Evolutionary conservation across 129 eudicot species (phyloP), one percentile per base, ranked within the genome.

Genomic region (Saussurea involucrata): DNA sequence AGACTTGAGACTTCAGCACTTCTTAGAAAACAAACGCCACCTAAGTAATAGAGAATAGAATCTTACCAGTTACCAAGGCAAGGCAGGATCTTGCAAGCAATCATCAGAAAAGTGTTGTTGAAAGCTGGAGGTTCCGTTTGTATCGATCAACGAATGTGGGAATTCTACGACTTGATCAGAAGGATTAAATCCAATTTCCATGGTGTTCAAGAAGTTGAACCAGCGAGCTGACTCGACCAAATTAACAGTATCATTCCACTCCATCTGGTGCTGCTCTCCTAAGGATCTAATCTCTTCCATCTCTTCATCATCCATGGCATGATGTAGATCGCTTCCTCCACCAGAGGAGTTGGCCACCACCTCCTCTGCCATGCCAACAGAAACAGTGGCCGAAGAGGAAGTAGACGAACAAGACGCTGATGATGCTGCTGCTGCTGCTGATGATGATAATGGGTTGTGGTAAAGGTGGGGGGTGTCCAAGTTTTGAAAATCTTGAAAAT

Each of bases 51-150:
- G 53, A 79, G 40, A 78, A 61, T 5, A 21, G 37, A 61, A 67
- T 40, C 71, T 88, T 88, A 91, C 97, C 92, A 85, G 36, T 88
- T 88, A 91, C 97, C 92, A 85, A 46, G 95, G 88, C 85, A 91
- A 85, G 64, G 88, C 77, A 74, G 86, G 88, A 81, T 87, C 92
- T 84, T 84, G 89, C 57, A 70, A 81, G 81, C 83, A 84, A n/a
- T 78, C 66, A 36, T 83, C 81, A 49, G 86, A 75, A 55, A 77
- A 69, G 28, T 77, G 73, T 68, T 78, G 81, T 79, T 79, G 58
- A 15, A 79, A 10, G 53, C 76, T 66, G 24, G 85, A 81, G 66
- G 60, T 80, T 6, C 83, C 91, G 77, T 83, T 86, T 31, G 88
- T 69, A 83, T 86, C 81, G 7, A 69, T 71, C 80, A 88, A 60